Conservation (phyloP, 352 stramenopile species). For the Globisporangium parvum region DNA sequence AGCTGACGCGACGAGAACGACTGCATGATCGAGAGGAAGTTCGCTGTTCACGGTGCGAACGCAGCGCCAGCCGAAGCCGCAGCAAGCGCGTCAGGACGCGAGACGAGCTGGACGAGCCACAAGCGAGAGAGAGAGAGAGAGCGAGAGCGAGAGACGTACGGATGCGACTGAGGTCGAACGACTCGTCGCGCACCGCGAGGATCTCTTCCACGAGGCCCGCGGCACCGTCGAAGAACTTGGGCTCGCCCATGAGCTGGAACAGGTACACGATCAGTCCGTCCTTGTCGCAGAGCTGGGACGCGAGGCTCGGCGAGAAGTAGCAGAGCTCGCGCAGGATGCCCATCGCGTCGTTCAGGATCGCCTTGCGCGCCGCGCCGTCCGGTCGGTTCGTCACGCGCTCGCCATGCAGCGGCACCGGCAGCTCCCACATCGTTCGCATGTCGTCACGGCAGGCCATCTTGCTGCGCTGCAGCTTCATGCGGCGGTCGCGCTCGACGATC, state of each 20-base stretch:
- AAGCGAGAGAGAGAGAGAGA: too few relatives aligned
- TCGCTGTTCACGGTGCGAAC: too few relatives aligned
- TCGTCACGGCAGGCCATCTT: conserved; percentile 34
- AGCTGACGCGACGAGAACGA: conserved; percentile 90
- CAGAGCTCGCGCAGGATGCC: conserved; percentile 74
- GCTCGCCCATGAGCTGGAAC: conserved; percentile 90
- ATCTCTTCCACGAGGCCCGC: conserved; percentile 92
- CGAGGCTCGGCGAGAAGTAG: conserved; percentile 70
- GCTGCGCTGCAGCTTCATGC: conserved; percentile 17
- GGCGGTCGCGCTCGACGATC: conserved; percentile 25
- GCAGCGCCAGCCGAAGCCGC: too few relatives aligned
- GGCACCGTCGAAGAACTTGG: conserved; percentile 88
- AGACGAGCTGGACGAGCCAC: too few relatives aligned
- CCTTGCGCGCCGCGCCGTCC: conserved; percentile 41
- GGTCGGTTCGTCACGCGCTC: conserved; percentile 30
- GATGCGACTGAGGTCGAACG: conserved; percentile 71
- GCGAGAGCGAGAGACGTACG: conserved; percentile 32
- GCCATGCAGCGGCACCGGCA: conserved; percentile 26
- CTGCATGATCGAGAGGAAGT: conserved; percentile 88
- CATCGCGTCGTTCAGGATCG: conserved; percentile 72
- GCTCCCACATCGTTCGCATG: conserved; percentile 52
- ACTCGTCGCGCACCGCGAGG: conserved; percentile 78
- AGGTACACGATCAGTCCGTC: conserved; percentile 89
- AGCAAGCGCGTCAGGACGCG: too few relatives aligned
- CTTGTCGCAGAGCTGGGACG: conserved; percentile 67